These are phyloP conservation scores for Calocera viscosa DNA, from an alignment of 768 basidiomycete genomes.

Conservation along the genomic window DNA sequence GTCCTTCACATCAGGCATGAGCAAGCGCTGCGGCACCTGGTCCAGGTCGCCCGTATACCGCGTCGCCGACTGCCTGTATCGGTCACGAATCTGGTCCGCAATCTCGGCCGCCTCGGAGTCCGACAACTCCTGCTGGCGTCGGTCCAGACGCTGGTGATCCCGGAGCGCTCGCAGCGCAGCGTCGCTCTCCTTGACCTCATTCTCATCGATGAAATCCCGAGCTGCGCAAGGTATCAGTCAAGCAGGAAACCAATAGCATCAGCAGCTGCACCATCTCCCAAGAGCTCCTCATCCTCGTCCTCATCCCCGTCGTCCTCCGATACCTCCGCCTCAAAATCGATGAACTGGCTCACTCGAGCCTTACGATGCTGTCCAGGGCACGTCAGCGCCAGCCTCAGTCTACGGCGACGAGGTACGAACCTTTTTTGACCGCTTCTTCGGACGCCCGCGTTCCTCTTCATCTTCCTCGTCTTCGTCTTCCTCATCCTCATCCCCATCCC, in stretches of 20 bases:
- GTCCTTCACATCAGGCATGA: slow-evolving; percentile 96
- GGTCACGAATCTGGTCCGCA: slow-evolving; percentile 64
- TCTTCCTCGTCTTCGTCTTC: slow-evolving; percentile 35
- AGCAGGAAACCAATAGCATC: slow-evolving; percentile 14
- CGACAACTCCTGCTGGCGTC: slow-evolving; percentile 55
- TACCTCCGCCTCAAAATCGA: slow-evolving; percentile 92
- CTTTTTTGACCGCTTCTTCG: slow-evolving; percentile 55
- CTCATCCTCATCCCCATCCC: slow-evolving; percentile 28
- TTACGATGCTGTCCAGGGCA: slow-evolving; percentile 40
- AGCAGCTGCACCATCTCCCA: slow-evolving; percentile 15
- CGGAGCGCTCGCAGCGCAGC: slow-evolving; percentile 33
- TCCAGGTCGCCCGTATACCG: slow-evolving; percentile 87
- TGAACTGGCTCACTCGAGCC: slow-evolving; percentile 59
- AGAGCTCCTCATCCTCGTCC: slow-evolving; percentile 52
- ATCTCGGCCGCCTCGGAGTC: slow-evolving; percentile 74
- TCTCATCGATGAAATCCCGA: slow-evolving; percentile 16
- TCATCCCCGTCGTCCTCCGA: slow-evolving; percentile 95
- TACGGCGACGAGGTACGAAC: slow-evolving; percentile 26
- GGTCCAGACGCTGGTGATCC: slow-evolving; percentile 56
- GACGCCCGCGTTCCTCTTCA: slow-evolving; percentile 32
- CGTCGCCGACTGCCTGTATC: slow-evolving; percentile 57
- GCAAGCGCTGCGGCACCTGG: slow-evolving; percentile 76
- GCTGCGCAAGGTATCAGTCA: slow-evolving; percentile 11
- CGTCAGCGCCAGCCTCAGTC: slow-evolving; percentile 19
- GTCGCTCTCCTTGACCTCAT: slow-evolving; percentile 48